Conservation (phyloP, 1,284 basidiomycete genomes). For the Cutaneotrichosporon daszewskae region DNA sequence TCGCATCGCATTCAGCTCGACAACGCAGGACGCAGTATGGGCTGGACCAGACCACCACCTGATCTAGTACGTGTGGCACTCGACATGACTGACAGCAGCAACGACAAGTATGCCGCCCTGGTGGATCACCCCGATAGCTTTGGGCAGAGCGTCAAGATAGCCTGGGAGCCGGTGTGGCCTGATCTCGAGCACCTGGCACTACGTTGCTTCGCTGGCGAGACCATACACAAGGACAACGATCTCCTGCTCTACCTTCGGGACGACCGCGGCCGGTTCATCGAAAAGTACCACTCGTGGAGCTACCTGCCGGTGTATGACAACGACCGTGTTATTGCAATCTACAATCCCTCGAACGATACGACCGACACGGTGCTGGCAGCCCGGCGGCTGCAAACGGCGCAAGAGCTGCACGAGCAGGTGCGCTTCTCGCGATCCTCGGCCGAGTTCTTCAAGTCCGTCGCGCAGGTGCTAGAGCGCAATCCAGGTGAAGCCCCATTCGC, state of each 20-base stretch:
- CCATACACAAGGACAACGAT: conserved; percentile 22
- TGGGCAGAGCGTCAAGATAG: conserved; percentile 22
- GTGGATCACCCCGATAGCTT: conserved; percentile 28
- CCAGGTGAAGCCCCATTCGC: conserved; percentile 34
- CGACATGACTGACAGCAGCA: conserved; percentile 25
- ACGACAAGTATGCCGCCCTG: conserved; percentile 22
- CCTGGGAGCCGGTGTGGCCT: conserved; percentile 28
- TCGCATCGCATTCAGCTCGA: too few species aligned
- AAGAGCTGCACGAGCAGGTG: conserved; percentile 30
- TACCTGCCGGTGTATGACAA: conserved; percentile 29
- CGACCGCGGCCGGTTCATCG: conserved; percentile 21
- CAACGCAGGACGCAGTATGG: background rate
- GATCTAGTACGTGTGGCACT: background rate
- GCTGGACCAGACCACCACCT: background rate
- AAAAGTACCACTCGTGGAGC: conserved; percentile 34
- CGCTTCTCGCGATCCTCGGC: conserved; percentile 16
- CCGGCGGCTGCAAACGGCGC: conserved; percentile 25
- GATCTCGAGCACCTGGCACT: conserved; percentile 21
- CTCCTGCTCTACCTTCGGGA: conserved; percentile 20
- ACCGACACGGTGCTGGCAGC: conserved; percentile 30
- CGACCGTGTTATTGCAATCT: conserved; percentile 27
- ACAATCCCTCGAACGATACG: conserved; percentile 29
- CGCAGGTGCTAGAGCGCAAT: conserved; percentile 28
- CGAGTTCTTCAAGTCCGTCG: conserved; percentile 27
- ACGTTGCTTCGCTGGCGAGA: conserved; percentile 13